These are phyloP conservation scores for Irpex sp. DNA, from an alignment of 1,284 basidiomycete species.

Conservation along the genomic window DNA sequence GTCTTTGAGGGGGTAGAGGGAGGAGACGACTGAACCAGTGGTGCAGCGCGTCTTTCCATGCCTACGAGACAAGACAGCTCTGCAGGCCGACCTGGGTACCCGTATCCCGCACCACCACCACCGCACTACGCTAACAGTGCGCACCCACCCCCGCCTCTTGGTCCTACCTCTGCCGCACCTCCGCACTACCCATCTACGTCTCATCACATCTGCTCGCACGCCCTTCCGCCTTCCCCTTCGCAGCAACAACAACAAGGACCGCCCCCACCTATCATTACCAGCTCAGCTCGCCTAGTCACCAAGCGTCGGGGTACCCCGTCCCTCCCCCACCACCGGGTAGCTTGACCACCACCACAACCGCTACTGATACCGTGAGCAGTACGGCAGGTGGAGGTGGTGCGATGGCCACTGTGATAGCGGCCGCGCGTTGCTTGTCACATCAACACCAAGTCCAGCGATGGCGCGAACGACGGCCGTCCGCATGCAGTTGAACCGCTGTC, in stretches of 20 bases:
- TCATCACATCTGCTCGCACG: slow-evolving; percentile 15
- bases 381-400: not conserved
- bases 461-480: no score
- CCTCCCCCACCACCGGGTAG: slow-evolving; percentile 11
- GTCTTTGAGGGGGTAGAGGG: slow-evolving; percentile 92
- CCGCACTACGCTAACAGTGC: not conserved
- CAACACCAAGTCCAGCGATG: no score
- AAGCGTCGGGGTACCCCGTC: slow-evolving; percentile 15
- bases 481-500: no score
- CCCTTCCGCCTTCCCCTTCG: not conserved
- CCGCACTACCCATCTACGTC: slow-evolving; percentile 13
- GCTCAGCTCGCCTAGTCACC: slow-evolving; percentile 12
- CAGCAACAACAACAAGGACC: slow-evolving; percentile 2
- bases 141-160: not conserved
- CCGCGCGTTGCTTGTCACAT: not conserved
- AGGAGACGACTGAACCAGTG: slow-evolving; percentile 87
- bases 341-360: not conserved
- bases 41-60: slow-evolving; percentile 87
- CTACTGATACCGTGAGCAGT: not conserved
- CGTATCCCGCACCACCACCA: not conserved
- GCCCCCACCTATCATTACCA: slow-evolving; percentile 12
- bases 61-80: not conserved
- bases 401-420: not conserved
- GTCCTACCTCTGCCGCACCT: not conserved
- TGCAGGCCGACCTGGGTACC: not conserved